Evolutionary conservation across 495 filamentous ascomycete genomes (phyloP).

Genomic region (Astrothelium subdiscretum): DNA sequence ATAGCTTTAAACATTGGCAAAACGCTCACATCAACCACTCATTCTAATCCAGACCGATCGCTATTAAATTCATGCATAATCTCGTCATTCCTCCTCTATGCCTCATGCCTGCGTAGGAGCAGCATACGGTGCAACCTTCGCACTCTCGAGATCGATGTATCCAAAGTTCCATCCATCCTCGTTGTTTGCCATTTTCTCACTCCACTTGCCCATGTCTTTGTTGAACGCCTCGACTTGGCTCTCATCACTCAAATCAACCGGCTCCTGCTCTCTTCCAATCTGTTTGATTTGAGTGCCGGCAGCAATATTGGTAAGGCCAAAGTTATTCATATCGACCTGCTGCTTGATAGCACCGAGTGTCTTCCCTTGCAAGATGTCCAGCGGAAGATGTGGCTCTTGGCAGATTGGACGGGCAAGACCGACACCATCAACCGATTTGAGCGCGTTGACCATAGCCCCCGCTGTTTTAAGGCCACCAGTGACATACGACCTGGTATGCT

Average conservation of each 20-base stretch:
- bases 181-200: conserved; percentile 27
- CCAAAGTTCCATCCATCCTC: conserved; percentile 26
- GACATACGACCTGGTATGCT: conserved; percentile 44
- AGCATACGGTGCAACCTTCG: conserved; percentile 24
- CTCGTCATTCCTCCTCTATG: background rate
- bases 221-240: conserved; percentile 32
- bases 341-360: conserved; percentile 36
- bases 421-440: conserved; percentile 43
- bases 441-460: conserved; percentile 48
- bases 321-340: conserved; percentile 35
- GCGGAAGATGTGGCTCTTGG: conserved; percentile 40
- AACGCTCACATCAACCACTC: too few relatives aligned
- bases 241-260: conserved; percentile 38
- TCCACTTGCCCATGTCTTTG: conserved; percentile 32
- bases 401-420: conserved; percentile 43
- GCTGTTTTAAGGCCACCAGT: conserved; percentile 53
- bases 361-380: conserved; percentile 37
- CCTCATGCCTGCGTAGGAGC: background rate
- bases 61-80: too few relatives aligned
- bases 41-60: too few relatives aligned
- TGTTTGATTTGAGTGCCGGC: conserved; percentile 42
- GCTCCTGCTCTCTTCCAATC: conserved; percentile 41
- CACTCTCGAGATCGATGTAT: conserved; percentile 30
- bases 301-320: conserved; percentile 33
- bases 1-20: too few relatives aligned